Base-by-base conservation (phyloP, 257 asterid species). In the Cinchona pubescens region DNA sequence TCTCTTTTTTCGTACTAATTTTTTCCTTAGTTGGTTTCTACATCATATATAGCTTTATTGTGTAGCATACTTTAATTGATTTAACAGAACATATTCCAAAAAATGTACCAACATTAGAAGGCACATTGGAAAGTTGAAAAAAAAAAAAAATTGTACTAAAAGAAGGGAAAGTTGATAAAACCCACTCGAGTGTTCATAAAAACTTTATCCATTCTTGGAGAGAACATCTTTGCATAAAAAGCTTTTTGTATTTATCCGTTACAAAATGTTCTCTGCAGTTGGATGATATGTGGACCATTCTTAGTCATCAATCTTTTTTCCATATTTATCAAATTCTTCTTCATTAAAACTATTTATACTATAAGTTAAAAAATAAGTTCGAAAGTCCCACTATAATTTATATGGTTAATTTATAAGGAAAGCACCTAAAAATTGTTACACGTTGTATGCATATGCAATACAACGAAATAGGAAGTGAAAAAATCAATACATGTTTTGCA, bases 211-310 rank as follows among this genome's bases (percentile, higher is more conserved):
- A 56, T 53, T 56, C 3, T 21, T 21, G 21, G 55, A n/a, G 35
- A 71, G 64, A 51, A 74, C 69, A 45, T 27, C 32, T 45, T 46
- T 74, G 32, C 56, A 35, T 38, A n/a, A 60, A 56, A 43, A 67
- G 55, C 71, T 30, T 74, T 78, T 69, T 81, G 70, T 65, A 81
- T 55, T 73, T 77, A 69, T 81, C 85, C 75, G 67, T 68, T 76
- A 48, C 71, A 32, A 63, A 30, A 35, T 34, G 64, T 55, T 74
- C 56, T 62, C 51, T 14, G 64, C 51, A 51, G 56, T 59, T 74
- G 75, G 71, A 69, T 69, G 7, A 23, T 16, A 74, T 37, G 77
- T n/a, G n/a, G n/a, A n/a, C n/a, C n/a, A n/a, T n/a, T n/a, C 75
- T 75, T 15, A 45, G 46, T 59, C 65, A 48, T n/a, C 19, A 59